Base-by-base conservation (phyloP, 78 protist species). In the Ministeria vibrans region DNA sequence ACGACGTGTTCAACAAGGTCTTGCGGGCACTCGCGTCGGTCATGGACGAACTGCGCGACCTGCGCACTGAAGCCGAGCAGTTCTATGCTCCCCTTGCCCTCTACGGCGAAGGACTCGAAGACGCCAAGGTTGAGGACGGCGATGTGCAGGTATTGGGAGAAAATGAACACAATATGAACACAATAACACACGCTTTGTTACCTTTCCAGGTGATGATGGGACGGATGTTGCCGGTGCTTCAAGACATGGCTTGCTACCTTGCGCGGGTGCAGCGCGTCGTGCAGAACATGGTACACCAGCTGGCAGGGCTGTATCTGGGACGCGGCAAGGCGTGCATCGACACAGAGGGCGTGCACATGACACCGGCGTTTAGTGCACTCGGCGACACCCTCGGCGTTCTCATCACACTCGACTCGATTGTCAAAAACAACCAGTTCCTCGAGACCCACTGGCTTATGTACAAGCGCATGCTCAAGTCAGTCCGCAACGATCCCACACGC, bases 331-430 rank as follows among this genome's bases (percentile, higher is more conserved):
- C n/a, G n/a, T n/a, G n/a, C n/a, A n/a, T n/a, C n/a, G n/a, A n/a
- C n/a, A n/a, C n/a, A n/a, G n/a, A n/a, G n/a, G n/a, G n/a, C n/a
- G n/a, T n/a, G n/a, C n/a, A n/a, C n/a, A n/a, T n/a, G n/a, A n/a
- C n/a, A n/a, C n/a, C n/a, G n/a, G n/a, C n/a, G n/a, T n/a, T n/a
- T n/a, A n/a, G n/a, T n/a, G n/a, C 81, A 46, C 30, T 86, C 62
- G 83, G 73, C 32, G 83, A 82, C 30, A 23, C 77, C 3, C 76
- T 89, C 32, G 61, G 39, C 43, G 79, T 89, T 28, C 78, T 89
- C 81, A 83, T 89, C 75, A 89, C 89, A 22, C 71, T 84, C 49
- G 93, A 89, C 61, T 72, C 76, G 41, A 59, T 89, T 32, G 42
- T 89, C 18, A 32, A 30, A 1, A 43, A 75, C 62, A 89, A 89